Conservation (phyloP, 1,139 yeast species). For the Tardiomyces digboiensis region DNA sequence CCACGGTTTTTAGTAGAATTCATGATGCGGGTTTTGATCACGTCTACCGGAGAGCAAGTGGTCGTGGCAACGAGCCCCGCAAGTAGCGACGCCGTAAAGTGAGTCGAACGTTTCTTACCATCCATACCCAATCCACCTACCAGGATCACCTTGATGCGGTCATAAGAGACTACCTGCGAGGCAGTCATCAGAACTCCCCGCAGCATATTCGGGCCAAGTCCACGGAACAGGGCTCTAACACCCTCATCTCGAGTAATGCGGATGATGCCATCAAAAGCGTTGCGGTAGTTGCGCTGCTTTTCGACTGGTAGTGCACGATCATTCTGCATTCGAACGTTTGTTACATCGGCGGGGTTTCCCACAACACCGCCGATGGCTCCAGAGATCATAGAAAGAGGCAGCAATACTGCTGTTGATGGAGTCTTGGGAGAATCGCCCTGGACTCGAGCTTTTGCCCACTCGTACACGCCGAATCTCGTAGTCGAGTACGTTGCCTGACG, state of each 20-base stretch:
- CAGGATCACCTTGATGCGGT: constrained; percentile 55
- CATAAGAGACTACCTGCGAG: constrained; percentile 85
- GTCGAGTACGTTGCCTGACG: constrained; percentile 89
- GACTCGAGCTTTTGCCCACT: constrained; percentile 48
- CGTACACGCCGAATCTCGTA: constrained; percentile 78
- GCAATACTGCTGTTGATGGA: constrained; percentile 38
- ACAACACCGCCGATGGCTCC: constrained; percentile 80
- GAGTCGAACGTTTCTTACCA: constrained; percentile 57
- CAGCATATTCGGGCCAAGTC: constrained; percentile 66
- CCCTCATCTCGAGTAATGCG: constrained; percentile 59
- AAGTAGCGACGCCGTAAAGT: constrained; percentile 63
- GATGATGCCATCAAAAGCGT: constrained; percentile 68
- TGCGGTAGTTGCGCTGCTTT: constrained; percentile 63
- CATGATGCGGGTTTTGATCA: constrained; percentile 83
- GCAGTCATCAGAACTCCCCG: constrained; percentile 88
- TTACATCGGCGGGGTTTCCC: constrained; percentile 85
- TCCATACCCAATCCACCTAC: constrained; percentile 44
- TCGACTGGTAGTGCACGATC: constrained; percentile 61
- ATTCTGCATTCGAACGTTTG: constrained; percentile 87
- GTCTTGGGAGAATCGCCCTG: constrained; percentile 27
- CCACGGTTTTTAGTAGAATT: constrained; percentile 35
- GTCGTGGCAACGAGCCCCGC: constrained; percentile 89
- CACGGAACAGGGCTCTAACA: constrained; percentile 52
- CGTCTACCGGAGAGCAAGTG: constrained; percentile 88
- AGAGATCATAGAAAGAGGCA: constrained; percentile 75